Evolutionary conservation across 208 protist species (phyloP).

Genomic region (Leishmania braziliensis): DNA sequence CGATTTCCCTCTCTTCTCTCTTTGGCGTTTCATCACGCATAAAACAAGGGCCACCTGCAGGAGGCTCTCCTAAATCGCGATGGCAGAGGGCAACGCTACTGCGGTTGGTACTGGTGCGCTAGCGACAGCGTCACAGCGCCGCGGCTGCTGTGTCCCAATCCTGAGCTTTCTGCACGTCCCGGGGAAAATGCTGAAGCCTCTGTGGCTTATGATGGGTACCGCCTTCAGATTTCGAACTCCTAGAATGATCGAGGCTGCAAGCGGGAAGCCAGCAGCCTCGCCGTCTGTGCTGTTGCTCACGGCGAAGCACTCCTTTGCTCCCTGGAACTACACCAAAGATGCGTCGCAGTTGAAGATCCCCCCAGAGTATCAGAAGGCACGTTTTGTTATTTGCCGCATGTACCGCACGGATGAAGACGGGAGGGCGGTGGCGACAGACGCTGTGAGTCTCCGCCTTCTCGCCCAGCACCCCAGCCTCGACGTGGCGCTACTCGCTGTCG

Average conservation of each 20-base stretch:
- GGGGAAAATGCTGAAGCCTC: slow-evolving; percentile 76
- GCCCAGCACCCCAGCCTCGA: slow-evolving; percentile 64
- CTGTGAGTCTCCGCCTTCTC: slow-evolving; percentile 39
- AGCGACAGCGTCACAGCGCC: neutral
- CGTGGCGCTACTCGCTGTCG: slow-evolving; percentile 52
- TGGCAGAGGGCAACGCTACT: neutral
- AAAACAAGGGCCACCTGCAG: neutral
- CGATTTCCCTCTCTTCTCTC: neutral
- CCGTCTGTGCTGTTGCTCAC: slow-evolving; percentile 53
- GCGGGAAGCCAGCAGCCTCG: neutral
- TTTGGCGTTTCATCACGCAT: neutral
- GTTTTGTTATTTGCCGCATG: slow-evolving; percentile 62
- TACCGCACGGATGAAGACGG: slow-evolving; percentile 36
- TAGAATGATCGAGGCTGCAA: neutral
- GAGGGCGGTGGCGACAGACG: slow-evolving; percentile 28
- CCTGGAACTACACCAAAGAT: slow-evolving; percentile 70
- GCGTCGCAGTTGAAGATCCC: slow-evolving; percentile 71
- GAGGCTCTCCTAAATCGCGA: neutral
- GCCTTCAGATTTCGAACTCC: slow-evolving; percentile 45
- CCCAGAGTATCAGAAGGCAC: slow-evolving; percentile 67
- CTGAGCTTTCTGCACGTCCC: slow-evolving; percentile 83
- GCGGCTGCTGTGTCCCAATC: slow-evolving; percentile 52
- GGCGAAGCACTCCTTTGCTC: slow-evolving; percentile 79
- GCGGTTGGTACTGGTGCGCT: neutral
- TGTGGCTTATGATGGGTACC: slow-evolving; percentile 89